Percentiles rank a stretch among this genome's conserved stretches.
Conservation (phyloP, 2,329 filamentous ascomycete genomes). For the Xylariaceae sp. region DNA sequence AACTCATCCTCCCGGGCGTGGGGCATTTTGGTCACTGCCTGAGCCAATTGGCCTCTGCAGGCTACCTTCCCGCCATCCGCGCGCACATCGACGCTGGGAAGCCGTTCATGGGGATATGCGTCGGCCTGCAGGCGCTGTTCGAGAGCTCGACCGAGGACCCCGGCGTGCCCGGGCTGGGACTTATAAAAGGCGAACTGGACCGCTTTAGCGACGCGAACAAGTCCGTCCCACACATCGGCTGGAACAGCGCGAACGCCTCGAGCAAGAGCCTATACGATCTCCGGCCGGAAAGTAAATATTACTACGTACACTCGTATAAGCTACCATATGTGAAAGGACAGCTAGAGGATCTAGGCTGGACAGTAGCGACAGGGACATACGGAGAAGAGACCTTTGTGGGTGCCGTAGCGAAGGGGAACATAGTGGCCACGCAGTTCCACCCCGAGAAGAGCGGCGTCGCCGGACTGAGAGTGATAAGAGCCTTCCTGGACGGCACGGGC, state of each 20-base stretch:
- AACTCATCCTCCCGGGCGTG: constrained; percentile 90
- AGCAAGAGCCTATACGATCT: constrained; percentile 64
- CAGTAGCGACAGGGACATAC: constrained; percentile 84
- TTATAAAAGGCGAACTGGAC: constrained; percentile 64
- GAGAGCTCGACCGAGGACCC: constrained; percentile 75
- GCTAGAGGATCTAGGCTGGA: constrained; percentile 78
- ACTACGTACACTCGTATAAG: constrained; percentile 96
- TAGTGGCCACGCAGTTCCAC: constrained; percentile 93
- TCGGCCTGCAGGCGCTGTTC: constrained; percentile 87
- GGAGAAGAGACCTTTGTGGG: constrained; percentile 86
- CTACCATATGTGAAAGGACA: constrained; percentile 65
- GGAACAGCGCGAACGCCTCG: constrained; percentile 78
- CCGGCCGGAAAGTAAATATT: constrained; percentile 81
- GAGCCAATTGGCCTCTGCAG: constrained; percentile 70
- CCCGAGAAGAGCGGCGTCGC: constrained; percentile 94
- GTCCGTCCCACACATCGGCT: constrained; percentile 97
- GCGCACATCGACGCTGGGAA: constrained; percentile 85
- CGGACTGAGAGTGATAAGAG: constrained; percentile 72
- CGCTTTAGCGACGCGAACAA: constrained; percentile 73
- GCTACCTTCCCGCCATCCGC: constrained; percentile 75
- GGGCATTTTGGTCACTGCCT: constrained; percentile 97
- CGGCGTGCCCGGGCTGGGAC: constrained; percentile 61
- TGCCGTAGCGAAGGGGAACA: constrained; percentile 75
- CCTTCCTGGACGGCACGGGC: constrained; percentile 72
- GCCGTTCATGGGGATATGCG: constrained; percentile 96